Conservation (phyloP, 495 filamentous ascomycete genomes). For the Cenococcum geophilum region DNA sequence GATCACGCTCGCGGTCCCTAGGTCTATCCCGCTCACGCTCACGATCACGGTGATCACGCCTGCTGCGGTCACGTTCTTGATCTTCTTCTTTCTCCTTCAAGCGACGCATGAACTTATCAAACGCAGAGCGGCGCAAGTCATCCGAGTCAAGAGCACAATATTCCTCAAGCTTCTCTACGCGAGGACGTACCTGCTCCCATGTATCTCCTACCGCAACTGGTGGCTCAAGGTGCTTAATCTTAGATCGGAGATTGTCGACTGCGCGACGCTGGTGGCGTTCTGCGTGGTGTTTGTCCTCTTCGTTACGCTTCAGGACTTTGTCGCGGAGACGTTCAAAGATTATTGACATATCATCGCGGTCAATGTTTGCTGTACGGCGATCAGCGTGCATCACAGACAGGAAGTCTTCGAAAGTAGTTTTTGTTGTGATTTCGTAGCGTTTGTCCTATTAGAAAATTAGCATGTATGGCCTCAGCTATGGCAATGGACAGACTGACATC, state of each 20-base stretch:
- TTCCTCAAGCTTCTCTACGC: conserved; percentile 73
- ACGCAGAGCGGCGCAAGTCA: conserved; percentile 72
- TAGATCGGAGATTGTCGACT: conserved; percentile 76
- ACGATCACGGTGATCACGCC: conserved; percentile 34
- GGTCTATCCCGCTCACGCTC: conserved; percentile 19
- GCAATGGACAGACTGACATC: conserved; percentile 58
- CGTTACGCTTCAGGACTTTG: conserved; percentile 64
- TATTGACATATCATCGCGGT: conserved; percentile 62
- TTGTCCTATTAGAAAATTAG: conserved; percentile 56
- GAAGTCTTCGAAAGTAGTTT: conserved; percentile 86
- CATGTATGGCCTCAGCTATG: conserved; percentile 19
- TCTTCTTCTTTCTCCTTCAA: conserved; percentile 89
- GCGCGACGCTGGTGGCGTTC: conserved; percentile 83
- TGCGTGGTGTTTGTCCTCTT: conserved; percentile 76
- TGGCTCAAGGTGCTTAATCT: conserved; percentile 89
- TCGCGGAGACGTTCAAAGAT: conserved; percentile 84
- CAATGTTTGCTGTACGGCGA: conserved; percentile 76
- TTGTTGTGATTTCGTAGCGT: conserved; percentile 79
- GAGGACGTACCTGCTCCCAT: conserved; percentile 75
- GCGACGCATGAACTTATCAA: conserved; percentile 88
- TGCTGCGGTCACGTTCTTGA: conserved; percentile 54
- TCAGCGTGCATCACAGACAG: conserved; percentile 68
- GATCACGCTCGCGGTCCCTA: conserved; percentile 50
- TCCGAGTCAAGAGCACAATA: conserved; percentile 77
- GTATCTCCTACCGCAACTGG: conserved; percentile 68